Base-by-base conservation (phyloP, 305 asterid genomes). In the Fraxinus albicans region DNA sequence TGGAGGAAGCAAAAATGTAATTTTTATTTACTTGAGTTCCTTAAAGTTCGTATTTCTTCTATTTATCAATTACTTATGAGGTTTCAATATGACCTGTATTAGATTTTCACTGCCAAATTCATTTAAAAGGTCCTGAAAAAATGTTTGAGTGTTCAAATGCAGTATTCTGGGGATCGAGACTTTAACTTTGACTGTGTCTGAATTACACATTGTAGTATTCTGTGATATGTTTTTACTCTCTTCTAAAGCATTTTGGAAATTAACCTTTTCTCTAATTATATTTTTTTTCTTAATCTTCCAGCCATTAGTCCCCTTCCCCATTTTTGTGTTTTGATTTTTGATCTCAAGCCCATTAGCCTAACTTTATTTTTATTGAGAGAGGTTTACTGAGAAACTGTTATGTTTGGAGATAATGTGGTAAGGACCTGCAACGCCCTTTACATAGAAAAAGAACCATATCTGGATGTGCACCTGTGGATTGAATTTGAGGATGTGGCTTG, bases 1-100 rank as follows among this genome's bases (percentile, higher is more conserved):
- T 97, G 92, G 95, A 95, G 87, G 99, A 97, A 90, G 99, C 97
- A 85, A 95, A 91, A 90, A 84, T 91, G 99, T 97, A 90, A 93
- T 97, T 81, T 38, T 79, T 83, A 81, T 83, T 78, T 19, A 38
- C 69, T 60, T 6, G 74, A 47, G 27, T 82, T 80, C 67, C 84
- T 77, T 44, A 58, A 82, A 60, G 7, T 79, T 42, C 31, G 82
- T 35, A 80, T 73, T 38, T 77, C 83, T 84, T 47, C 79, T 63
- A 29, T 29, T 84, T 80, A 53, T 81, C 34, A 82, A 55, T 55
- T n/a, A n/a, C 73, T 50, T 53, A 65, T 47, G 27, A n/a, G 77
- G 63, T 83, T 81, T 70, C 81, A 67, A 50, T 80, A 76, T 27
- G 60, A 50, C 65, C 38, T 35, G 78, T 42, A 58, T 38, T 73